Conservation (phyloP, 1,139 yeast genomes). For the Pichia inconspicua region DNA sequence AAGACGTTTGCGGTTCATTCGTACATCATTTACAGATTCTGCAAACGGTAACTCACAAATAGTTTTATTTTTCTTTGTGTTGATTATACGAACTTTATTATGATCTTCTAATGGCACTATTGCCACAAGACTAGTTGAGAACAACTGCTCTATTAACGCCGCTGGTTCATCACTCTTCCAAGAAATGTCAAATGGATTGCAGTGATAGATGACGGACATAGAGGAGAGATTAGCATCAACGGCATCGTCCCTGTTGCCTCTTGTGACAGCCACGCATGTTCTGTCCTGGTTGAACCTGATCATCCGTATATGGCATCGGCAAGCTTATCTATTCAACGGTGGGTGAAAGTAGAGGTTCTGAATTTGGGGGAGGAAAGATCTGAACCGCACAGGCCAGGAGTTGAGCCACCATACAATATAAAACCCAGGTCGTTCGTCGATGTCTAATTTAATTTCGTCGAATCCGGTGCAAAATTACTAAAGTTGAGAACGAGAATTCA, state of each 20-base stretch:
- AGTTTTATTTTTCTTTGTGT: conserved; percentile 50
- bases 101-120: conserved; percentile 63
- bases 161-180: conserved; percentile 45
- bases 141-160: conserved; percentile 82
- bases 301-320: neutral
- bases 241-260: conserved; percentile 47
- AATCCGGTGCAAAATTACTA: no score
- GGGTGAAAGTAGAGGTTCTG: no score
- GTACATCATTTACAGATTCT: conserved; percentile 68
- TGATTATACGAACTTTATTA: conserved; percentile 23
- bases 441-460: no score
- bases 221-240: no score
- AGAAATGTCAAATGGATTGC: conserved; percentile 85
- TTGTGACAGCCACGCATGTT: conserved; percentile 78
- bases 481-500: no score
- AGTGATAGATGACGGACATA: conserved; percentile 49
- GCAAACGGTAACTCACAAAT: conserved; percentile 90
- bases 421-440: no score
- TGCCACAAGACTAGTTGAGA: conserved; percentile 80
- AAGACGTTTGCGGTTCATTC: conserved; percentile 65
- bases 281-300: conserved; percentile 86
- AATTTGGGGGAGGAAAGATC: no score
- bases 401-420: no score
- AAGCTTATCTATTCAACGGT: no score
- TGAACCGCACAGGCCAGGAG: no score